Base-by-base conservation (phyloP, 2,329 filamentous ascomycete species). In the Fusarium acutatum region DNA sequence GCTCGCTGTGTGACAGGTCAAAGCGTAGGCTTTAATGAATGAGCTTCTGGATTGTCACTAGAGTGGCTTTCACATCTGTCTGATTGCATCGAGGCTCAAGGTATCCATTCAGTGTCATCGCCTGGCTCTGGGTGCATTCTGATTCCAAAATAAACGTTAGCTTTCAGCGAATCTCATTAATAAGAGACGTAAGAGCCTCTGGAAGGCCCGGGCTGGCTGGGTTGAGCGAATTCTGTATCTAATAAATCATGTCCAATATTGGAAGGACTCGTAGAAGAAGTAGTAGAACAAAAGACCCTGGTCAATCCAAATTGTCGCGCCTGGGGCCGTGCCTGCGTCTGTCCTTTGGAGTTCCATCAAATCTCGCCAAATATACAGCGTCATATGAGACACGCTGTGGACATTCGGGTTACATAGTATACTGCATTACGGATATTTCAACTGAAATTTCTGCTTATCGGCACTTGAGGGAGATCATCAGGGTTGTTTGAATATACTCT, bases 241-340 rank as follows among this genome's bases (percentile, higher is more conserved):
- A 40, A 43, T 24, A 54, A 43, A 28, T 32, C 44, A 61, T 38
- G 54, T 64, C 44, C 60, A 75, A 72, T 52, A 46, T 69, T 77
- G 46, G 75, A 77, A 75, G 75, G 54, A 53, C 38, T 64, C 32
- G 37, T 73, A 28, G 64, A 70, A 74, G 69, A 60, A 49, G 49
- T 59, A 56, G 60, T 67, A 77, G 53, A 60, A 63, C 53, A 64
- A 66, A 38, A 69, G 34, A 28, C 24, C 34, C 50, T 28, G 56
- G 75, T 50, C 30, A 44, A 28, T 35, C 17, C 37, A 43, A 57
- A 43, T 61, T 58, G 37, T 61, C 40, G 58, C 53, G 47, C 65
- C 70, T 77, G 65, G 72, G 72, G 18, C 26, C 54, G 28, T 57
- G 30, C 28, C 28, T 49, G 10, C 46, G 22, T 18, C 30, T 20